A percentile compares a stretch with the other conserved stretches of the same genome.
phyloP scores from a whole-genome alignment of 2,329 filamentous ascomycete species.

The Nigrograna mackinnonii region DNA sequence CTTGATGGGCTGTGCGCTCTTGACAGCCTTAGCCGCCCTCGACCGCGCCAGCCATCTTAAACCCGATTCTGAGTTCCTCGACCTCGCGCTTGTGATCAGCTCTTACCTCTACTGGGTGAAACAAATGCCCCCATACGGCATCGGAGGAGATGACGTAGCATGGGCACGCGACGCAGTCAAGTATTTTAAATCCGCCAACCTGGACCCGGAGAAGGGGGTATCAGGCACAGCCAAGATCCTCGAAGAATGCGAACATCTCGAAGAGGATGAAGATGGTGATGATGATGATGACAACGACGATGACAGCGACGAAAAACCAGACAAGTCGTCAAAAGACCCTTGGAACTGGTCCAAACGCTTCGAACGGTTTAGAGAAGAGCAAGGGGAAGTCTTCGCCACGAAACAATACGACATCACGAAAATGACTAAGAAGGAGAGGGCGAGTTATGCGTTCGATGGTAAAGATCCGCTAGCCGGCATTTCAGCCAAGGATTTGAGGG shows the following conservation, averaged over 20 bases:
- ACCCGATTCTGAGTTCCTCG: slow-evolving; percentile 17
- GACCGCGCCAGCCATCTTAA: slow-evolving; percentile 19
- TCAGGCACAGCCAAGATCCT: slow-evolving; percentile 11
- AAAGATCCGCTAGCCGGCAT: slow-evolving; percentile 18
- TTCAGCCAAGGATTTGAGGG: slow-evolving; percentile 7
- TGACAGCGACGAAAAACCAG: too few species aligned
- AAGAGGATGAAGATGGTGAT: too few species aligned
- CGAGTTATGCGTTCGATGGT: slow-evolving; percentile 7
- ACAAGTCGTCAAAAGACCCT: slow-evolving; percentile 3
- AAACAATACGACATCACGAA: slow-evolving; percentile 24
- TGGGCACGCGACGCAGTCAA: slow-evolving; percentile 16
- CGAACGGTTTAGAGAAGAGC: slow-evolving; percentile 11
- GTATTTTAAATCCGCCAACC: slow-evolving; percentile 16
- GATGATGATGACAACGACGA: too few species aligned
- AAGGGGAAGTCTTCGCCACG: too few species aligned
- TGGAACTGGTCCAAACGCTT: slow-evolving; percentile 16
- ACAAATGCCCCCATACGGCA: slow-evolving; percentile 15
- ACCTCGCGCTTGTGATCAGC: slow-evolving; percentile 20
- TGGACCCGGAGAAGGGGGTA: slow-evolving; percentile 15
- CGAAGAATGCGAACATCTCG: slow-evolving; percentile 8
- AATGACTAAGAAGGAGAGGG: slow-evolving; percentile 15
- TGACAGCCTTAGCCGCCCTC: slow-evolving; percentile 15
- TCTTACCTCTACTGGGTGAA: slow-evolving; percentile 13
- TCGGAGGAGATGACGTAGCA: slow-evolving; percentile 13
- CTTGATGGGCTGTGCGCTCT: slow-evolving; percentile 14